Evolutionary conservation across 2,329 filamentous ascomycete species (phyloP), one percentile per base, ranked within the genome.

Genomic region (Penicillium sp.): DNA sequence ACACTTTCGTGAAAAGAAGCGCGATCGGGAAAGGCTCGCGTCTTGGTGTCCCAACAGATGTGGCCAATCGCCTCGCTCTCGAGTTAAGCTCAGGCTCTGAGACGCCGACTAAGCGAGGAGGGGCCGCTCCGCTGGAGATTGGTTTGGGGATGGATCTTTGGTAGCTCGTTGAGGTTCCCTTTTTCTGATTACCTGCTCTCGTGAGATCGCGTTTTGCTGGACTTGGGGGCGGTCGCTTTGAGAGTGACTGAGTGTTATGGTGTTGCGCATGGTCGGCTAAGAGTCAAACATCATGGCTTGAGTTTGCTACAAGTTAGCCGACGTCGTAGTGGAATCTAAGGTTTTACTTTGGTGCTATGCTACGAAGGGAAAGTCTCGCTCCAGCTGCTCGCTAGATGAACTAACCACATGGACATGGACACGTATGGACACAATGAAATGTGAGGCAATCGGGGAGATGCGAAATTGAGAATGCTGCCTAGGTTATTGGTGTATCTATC

Each of bases 11-110:
- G 54, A 48, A 59, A 59, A 55, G 45, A n/a, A 48, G 49, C 53
- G 31, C 44, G 46, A 58, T 56, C 36, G 21, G 60, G 58, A 61
- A 62, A 62, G 60, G 60, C 57, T 57, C 56, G 57, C 51, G 60
- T 53, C 58, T 60, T 60, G 58, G 58, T 53, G 9, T 8, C 48
- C 36, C 23, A 16, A 18, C n/a, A 15, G n/a, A 16, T 9, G 12
- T 46, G 45, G 38, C 52, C 52, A 57, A 57, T 54, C 47, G 48
- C 33, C 21, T 29, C 16, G 26, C 45, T 45, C 15, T 33, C 15
- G 18, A 43, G 21, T 49, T 48, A 52, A 57, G 49, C 52, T 57
- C 36, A 41, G 54, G 44, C 52, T 49, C 42, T 34, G 42, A 42
- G 47, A 47, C 50, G 56, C 51, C 56, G 53, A 55, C 49, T 56